These are phyloP conservation scores for Massarina eburnea DNA, from an alignment of 2,329 filamentous ascomycete species.

Conservation along the genomic window DNA sequence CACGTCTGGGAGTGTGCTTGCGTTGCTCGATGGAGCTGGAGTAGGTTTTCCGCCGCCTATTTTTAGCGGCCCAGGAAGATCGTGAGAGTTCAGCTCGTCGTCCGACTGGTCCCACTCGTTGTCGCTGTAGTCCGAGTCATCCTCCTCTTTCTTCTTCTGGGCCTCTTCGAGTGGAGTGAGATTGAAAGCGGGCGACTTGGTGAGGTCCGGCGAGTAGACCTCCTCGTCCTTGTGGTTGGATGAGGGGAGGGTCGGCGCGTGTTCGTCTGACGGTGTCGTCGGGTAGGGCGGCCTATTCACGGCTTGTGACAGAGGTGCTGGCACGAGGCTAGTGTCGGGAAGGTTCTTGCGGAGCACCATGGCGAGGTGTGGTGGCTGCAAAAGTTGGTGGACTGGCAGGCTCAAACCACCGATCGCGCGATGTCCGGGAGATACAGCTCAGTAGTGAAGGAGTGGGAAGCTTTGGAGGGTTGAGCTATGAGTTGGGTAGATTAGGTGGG, in stretches of 20 bases:
- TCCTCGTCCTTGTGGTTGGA: conserved; percentile 15
- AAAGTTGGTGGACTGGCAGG: not conserved
- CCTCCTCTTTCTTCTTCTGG: conserved; percentile 21
- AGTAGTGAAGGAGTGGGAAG: not conserved
- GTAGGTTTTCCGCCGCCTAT: conserved; percentile 35
- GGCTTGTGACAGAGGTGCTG: conserved; percentile 43
- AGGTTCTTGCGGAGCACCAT: conserved; percentile 53
- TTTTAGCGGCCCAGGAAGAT: conserved; percentile 40
- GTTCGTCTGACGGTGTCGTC: conserved; percentile 42
- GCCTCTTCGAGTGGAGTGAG: conserved; percentile 37
- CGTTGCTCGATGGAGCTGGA: conserved; percentile 12
- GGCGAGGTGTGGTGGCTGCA: conserved; percentile 2
- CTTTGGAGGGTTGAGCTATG: too few relatives aligned
- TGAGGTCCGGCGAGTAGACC: conserved; percentile 38
- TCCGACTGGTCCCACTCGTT: conserved; percentile 43
- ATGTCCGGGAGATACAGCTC: not conserved
- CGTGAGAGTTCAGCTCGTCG: conserved; percentile 31
- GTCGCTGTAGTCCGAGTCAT: conserved; percentile 34
- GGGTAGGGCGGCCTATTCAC: conserved; percentile 49
- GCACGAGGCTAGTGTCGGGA: conserved; percentile 39
- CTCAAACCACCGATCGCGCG: too few relatives aligned
- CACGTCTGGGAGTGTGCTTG: conserved; percentile 27
- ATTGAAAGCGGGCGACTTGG: conserved; percentile 44
- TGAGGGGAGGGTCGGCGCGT: conserved; percentile 24
- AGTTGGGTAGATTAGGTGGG: not conserved